phyloP scores from a whole-genome alignment of 495 filamentous ascomycete genomes.

The Neurospora intermedia region DNA sequence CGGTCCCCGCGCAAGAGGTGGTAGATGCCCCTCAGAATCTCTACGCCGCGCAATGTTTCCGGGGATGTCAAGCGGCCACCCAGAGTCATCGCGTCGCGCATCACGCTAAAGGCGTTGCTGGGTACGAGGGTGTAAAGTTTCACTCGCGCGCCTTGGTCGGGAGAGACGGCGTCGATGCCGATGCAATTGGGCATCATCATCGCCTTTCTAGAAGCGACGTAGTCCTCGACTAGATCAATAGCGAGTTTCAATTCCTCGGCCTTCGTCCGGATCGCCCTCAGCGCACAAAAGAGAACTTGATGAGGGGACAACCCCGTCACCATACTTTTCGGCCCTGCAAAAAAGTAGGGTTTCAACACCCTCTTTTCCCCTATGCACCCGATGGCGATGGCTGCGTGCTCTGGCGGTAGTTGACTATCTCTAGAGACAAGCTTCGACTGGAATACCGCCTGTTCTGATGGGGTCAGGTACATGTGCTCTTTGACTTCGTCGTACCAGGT shows the following conservation, averaged over 20 bases:
- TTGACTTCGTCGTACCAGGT: background rate
- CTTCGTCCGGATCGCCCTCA: fast-evolving
- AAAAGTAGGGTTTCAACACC: background rate
- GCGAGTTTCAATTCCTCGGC: background rate
- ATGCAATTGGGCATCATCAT: background rate
- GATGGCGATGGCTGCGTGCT: background rate
- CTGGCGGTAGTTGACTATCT: background rate
- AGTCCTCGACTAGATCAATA: background rate
- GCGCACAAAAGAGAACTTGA: background rate
- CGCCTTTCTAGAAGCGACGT: background rate
- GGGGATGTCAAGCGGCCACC: background rate
- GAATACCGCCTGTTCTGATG: background rate
- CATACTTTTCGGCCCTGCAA: background rate
- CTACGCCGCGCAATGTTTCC: background rate
- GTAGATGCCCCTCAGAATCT: background rate
- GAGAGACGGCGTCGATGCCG: background rate
- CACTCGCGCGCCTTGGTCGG: background rate
- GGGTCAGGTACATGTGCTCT: background rate
- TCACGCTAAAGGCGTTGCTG: background rate
- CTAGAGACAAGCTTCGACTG: fast-evolving
- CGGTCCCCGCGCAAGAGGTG: background rate
- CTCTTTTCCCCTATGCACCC: fast-evolving
- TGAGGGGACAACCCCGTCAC: background rate
- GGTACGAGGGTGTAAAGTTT: background rate
- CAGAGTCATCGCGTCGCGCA: background rate